These are phyloP conservation scores for Venturia asperata DNA, from an alignment of 2,329 filamentous ascomycete genomes.

Conservation along the genomic window DNA sequence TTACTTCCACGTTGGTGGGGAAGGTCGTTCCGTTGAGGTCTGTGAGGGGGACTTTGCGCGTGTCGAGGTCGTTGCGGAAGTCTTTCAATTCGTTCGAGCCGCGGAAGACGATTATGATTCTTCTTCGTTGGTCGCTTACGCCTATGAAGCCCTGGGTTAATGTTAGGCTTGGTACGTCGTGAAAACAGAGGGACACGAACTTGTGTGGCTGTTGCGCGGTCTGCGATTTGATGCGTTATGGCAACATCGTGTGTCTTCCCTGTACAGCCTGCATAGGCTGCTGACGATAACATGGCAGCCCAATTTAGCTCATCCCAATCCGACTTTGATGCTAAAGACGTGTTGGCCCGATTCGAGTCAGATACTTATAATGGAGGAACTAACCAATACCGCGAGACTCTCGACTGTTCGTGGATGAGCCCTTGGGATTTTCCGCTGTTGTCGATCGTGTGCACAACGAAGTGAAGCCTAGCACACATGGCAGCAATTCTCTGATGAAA, in stretches of 20 bases:
- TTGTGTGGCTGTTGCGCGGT: constrained; percentile 3
- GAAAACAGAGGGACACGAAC: not conserved
- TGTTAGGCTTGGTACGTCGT: not conserved
- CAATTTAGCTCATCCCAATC: not conserved
- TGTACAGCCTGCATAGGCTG: constrained; percentile 9
- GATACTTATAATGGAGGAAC: not conserved
- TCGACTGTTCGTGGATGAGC: not conserved
- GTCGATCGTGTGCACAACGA: not conserved
- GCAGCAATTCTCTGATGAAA: not conserved
- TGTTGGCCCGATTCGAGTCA: not conserved
- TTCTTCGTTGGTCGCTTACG: constrained; percentile 8
- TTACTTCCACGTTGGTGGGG: not conserved
- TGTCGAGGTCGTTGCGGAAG: constrained; percentile 9
- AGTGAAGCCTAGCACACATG: not conserved
- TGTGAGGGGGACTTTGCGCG: constrained; percentile 9
- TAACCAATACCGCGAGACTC: not conserved
- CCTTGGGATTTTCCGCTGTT: not conserved
- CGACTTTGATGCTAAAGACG: not conserved
- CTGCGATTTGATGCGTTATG: not conserved
- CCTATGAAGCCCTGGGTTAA: not conserved
- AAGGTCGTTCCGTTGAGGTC: not conserved
- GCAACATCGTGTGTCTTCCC: constrained; percentile 4
- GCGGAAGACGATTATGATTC: constrained; percentile 1
- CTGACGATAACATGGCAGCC: constrained; percentile 4
- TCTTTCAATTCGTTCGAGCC: not conserved